Percentiles rank a stretch among this genome's conserved stretches.
These are phyloP conservation scores for Pseudopyricularia cyperi DNA, from an alignment of 2,329 filamentous ascomycete genomes.

Conservation along the genomic window DNA sequence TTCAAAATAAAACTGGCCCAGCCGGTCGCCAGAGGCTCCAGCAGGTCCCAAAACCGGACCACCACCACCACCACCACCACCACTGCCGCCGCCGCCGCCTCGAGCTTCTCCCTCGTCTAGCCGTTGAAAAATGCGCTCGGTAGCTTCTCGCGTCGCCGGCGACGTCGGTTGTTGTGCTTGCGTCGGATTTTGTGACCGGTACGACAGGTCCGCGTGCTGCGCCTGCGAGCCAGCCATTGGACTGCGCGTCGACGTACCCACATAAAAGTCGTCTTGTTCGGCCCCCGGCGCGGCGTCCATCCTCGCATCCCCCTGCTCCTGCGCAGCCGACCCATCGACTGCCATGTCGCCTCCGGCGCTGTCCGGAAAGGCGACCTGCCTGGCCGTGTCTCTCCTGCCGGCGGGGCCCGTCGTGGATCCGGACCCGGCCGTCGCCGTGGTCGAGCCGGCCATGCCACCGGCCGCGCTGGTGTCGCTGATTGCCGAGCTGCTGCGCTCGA, in stretches of 20 bases:
- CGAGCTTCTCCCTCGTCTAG: slow-evolving; percentile 37
- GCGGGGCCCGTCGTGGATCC: slow-evolving; percentile 9
- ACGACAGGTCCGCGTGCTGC: slow-evolving; percentile 14
- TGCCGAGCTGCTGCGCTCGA: slow-evolving; percentile 39
- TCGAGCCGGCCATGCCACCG: slow-evolving; percentile 1
- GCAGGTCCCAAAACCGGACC: slow-evolving; percentile 28
- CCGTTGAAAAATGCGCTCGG: slow-evolving; percentile 51
- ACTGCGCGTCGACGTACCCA: slow-evolving; percentile 51
- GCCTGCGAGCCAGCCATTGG: slow-evolving; percentile 34
- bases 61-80: slow-evolving; percentile 19
- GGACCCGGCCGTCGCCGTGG: slow-evolving; percentile 8
- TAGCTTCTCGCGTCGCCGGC: slow-evolving; percentile 32
- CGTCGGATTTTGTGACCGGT: slow-evolving; percentile 16
- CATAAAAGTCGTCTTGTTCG: slow-evolving; percentile 40
- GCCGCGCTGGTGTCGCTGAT: slow-evolving; percentile 26
- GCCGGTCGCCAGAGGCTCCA: slow-evolving; percentile 27
- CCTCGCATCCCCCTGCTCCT: slow-evolving; percentile 45
- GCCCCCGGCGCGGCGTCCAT: slow-evolving; percentile 14
- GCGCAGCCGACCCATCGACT: slow-evolving; percentile 29
- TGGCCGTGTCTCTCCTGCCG: slow-evolving; percentile 15
- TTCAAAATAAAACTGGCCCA: slow-evolving; percentile 51
- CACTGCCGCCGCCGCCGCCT: slow-evolving; percentile 19
- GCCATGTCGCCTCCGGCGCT: slow-evolving; percentile 28
- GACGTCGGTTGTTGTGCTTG: slow-evolving; percentile 9
- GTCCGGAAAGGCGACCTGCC: slow-evolving; percentile 8